Conservation (phyloP, 2,329 filamentous ascomycete genomes). For the Emericellopsis cladophorae region DNA sequence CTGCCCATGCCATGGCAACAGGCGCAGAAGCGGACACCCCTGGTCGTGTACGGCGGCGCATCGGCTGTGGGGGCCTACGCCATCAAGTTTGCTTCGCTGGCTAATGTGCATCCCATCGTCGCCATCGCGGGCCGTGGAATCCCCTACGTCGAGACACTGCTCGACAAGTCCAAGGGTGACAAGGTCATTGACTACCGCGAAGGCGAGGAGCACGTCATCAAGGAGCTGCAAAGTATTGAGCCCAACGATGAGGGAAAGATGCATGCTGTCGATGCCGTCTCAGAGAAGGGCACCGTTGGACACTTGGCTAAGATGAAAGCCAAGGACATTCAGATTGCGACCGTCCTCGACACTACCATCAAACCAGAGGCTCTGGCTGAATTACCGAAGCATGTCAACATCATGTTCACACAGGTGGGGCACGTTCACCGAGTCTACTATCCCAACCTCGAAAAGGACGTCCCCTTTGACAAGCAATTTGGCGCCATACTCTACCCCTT, state of each 20-base stretch:
- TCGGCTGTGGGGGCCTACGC: slow-evolving; percentile 43
- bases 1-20: slow-evolving; percentile 36
- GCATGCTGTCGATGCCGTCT: neutral
- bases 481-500: neutral
- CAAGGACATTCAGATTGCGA: neutral
- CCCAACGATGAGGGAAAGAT: neutral
- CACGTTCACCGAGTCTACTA: neutral
- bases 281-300: neutral
- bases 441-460: neutral
- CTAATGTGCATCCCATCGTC: slow-evolving; percentile 47
- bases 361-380: too few species aligned
- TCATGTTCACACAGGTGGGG: neutral
- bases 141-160: slow-evolving; percentile 5
- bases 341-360: neutral
- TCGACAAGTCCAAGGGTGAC: slow-evolving; percentile 8
- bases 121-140: slow-evolving; percentile 31
- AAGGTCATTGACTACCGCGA: slow-evolving; percentile 9
- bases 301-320: neutral
- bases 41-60: slow-evolving; percentile 35
- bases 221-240: neutral
- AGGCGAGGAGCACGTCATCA: slow-evolving; percentile 2
- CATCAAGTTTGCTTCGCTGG: slow-evolving; percentile 34
- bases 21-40: slow-evolving; percentile 7
- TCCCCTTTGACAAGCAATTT: neutral
- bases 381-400: neutral